Evolutionary conservation across 768 basidiomycete species (phyloP).

Genomic region (Podaxis mareebaensis): DNA sequence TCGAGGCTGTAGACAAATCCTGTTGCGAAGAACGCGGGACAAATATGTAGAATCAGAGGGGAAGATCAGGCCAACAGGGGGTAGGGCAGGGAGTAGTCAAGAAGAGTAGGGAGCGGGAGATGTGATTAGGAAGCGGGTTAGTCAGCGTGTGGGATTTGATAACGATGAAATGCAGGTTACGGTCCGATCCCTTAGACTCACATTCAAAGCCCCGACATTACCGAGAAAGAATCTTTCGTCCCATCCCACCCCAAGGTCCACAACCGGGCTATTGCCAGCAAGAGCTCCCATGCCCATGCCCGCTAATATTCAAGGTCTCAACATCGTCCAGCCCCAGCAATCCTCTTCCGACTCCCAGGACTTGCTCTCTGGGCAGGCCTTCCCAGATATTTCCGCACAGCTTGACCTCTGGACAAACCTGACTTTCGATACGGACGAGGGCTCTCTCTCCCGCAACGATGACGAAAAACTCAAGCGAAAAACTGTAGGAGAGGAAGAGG

Average conservation of each 20-base stretch:
- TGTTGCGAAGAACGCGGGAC: not conserved
- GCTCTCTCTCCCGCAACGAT: constrained; percentile 36
- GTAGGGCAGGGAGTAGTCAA: not conserved
- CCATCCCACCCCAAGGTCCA: constrained; percentile 15
- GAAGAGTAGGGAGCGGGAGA: not conserved
- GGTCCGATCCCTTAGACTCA: constrained; percentile 1
- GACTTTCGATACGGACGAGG: constrained; percentile 75
- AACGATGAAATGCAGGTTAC: not conserved
- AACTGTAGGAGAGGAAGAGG: constrained; percentile 47
- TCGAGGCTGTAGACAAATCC: not conserved
- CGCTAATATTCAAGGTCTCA: constrained; percentile 76
- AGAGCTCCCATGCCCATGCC: constrained; percentile 41
- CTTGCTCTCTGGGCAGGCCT: constrained; percentile 61
- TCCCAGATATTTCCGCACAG: constrained; percentile 75
- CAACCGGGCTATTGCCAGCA: constrained; percentile 12
- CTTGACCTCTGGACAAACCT: constrained; percentile 86
- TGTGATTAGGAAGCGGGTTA: constrained; percentile 9
- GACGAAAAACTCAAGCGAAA: constrained; percentile 37
- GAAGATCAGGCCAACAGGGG: not conserved
- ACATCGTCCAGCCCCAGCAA: constrained; percentile 63
- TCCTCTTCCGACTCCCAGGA: constrained; percentile 49
- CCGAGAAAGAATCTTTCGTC: constrained; percentile 7
- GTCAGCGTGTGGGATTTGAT: constrained; percentile 12
- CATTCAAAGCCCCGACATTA: constrained; percentile 8
- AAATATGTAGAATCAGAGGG: not conserved